These are phyloP conservation scores for Antitrichia curtipendula DNA, from an alignment of 225 moss, liverwort and hornwort genomes.

Conservation along the genomic window DNA sequence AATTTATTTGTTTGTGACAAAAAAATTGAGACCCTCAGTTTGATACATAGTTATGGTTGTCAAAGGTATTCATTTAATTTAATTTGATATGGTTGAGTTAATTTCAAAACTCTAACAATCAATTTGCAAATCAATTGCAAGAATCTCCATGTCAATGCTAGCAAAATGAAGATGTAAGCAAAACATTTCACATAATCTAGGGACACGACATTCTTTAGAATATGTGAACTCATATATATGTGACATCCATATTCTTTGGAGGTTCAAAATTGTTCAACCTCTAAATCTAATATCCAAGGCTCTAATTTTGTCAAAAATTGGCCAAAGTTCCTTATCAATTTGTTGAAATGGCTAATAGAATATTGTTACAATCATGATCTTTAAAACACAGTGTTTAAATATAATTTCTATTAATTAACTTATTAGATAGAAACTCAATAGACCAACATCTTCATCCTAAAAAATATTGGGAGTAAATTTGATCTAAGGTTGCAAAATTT, in stretches of 20 bases:
- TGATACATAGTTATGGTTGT: not conserved
- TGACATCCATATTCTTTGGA: not conserved
- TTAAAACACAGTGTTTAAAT: not conserved
- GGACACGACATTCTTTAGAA: too few relatives aligned
- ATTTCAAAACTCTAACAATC: not conserved
- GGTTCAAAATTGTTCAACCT: not conserved
- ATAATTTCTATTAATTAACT: not conserved
- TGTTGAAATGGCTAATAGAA: fast-evolving
- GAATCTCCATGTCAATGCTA: not conserved
- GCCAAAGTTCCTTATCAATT: too few relatives aligned
- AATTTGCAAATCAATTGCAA: not conserved
- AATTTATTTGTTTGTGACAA: not conserved
- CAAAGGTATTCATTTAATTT: not conserved
- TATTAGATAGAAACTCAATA: not conserved
- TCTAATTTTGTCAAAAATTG: not conserved
- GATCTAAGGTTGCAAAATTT: too few relatives aligned
- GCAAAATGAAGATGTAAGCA: not conserved
- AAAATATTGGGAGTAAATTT: not conserved
- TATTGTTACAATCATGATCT: not conserved
- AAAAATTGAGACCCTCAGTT: too few relatives aligned
- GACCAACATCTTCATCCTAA: not conserved
- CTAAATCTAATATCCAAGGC: not conserved
- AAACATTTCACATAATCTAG: not conserved
- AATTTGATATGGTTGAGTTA: not conserved
- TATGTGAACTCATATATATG: too few relatives aligned